Evolutionary conservation across 1,139 yeast genomes (phyloP), one percentile per base, ranked within the genome.

Genomic region (Zygoascus hellenicus): DNA sequence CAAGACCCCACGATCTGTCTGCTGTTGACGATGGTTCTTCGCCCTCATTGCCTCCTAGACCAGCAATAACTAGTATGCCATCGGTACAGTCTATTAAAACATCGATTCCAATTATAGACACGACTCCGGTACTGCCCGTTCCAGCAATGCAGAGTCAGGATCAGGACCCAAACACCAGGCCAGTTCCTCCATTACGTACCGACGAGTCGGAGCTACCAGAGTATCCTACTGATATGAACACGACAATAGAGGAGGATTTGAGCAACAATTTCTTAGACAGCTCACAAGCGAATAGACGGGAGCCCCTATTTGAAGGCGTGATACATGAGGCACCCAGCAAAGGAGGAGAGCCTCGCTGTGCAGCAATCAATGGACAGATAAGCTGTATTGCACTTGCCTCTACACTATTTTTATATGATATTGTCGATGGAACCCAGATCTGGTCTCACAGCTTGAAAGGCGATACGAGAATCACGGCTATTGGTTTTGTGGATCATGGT

Each of bases 261-360:
- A n/a, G 39, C n/a, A 10, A 15, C 17, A 28, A 15, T 5, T 63
- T 57, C 38, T 67, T 68, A 1, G 70, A 66, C 39, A 56, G 65
- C 5, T 64, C 69, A 9, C 65, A 61, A 36, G 62, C 65, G 7
- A 66, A 65, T 48, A 54, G 69, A 36, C 51, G 65, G 22, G 62
- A 65, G 2, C 70, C 70, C 1, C 49, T 59, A 2, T 57, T 55
- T 47, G 59, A 57, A 37, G 64, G 66, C 1, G 52, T 58, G n/a
- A 45, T 59, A 29, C 60, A 60, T 37, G 58, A 58, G 39, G 51
- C 62, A 17, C 44, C 59, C 2, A 47, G 57, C 11, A 60, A 61
- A 35, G 55, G 55, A 17, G 55, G 55, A 17, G 67, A 65, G 31
- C 58, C 60, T 31, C 54, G 53, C 19, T 57, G 57, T 2, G 48